A percentile compares a stretch with the other conserved stretches of the same genome.
phyloP scores from a whole-genome alignment of 2,329 filamentous ascomycete genomes.

The Anthostomella pinea region DNA sequence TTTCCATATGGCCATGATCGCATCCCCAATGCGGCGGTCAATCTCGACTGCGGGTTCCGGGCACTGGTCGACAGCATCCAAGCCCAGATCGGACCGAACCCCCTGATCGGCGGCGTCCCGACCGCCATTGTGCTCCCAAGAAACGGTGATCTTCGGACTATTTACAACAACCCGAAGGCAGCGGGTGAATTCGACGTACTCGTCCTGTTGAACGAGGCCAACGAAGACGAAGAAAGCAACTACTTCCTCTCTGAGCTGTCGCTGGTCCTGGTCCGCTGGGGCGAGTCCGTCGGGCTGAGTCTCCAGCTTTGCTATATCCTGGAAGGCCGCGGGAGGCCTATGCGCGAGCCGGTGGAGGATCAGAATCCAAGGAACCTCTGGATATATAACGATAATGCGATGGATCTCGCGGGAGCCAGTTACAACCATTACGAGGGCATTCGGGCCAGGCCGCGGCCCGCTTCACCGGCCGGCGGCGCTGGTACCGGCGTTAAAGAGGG shows the following conservation, averaged over 20 bases:
- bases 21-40: background rate
- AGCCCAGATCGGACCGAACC: constrained; percentile 8
- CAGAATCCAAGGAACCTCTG: background rate
- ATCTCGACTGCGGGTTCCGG: constrained; percentile 11
- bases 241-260: background rate
- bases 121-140: constrained; percentile 3
- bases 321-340: background rate
- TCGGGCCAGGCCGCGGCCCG: background rate
- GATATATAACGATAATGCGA: constrained; percentile 1
- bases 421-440: background rate
- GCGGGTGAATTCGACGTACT: background rate
- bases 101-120: constrained; percentile 6
- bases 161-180: background rate
- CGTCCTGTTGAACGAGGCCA: background rate
- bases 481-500: too few species aligned
- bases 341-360: background rate
- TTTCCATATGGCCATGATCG: constrained; percentile 10
- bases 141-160: background rate
- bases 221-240: background rate
- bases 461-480: background rate
- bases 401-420: background rate
- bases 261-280: background rate
- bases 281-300: background rate
- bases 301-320: constrained; percentile 2
- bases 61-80: constrained; percentile 14